Evolutionary conservation across 331 rosid genomes (phyloP), one percentile per base, ranked within the genome.

Genomic region (Erythrophleum ivorense): DNA sequence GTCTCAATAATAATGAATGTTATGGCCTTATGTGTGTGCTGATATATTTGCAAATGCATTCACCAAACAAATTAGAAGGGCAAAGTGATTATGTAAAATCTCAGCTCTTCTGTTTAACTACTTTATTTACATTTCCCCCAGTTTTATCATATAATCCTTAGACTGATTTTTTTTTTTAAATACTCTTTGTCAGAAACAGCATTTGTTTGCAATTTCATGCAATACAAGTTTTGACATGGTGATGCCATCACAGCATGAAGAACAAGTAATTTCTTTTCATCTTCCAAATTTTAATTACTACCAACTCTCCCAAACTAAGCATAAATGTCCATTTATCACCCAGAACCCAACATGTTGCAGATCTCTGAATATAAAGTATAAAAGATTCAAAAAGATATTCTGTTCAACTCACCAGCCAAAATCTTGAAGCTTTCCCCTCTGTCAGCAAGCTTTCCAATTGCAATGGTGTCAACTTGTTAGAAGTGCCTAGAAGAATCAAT

Each of bases 381-480:
- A 38, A 55, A 50, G 82, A 78, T 69, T 80, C 36, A 54, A 53
- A 84, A 85, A 77, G 68, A 85, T 76, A 82, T 77, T 78, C 57
- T 71, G 65, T 54, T 79, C 71, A 81, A 85, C 88, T 54, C 76
- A 95, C 99, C 98, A 93, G 94, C 98, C 97, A 92, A 73, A 83
- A 86, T 85, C 86, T 89, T 36, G 99, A 81, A 55, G 92, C 88
- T 84, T 80, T 93, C 80, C 97, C 97, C 85, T 96, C 99, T 2
- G 92, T 92, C 84, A 96, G 88, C 88, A 91, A 72, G 79, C 94
- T 76, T 91, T 96, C 99, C 88, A 96, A 82, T 82, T 93, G 92
- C 88, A 96, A 82, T 43, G 99, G 99, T 81, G 99, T 96, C 77
- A 96, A 87, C 71, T 92, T 93, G 85, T 66, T 84, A 54, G 83